Evolutionary conservation across 768 basidiomycete species (phyloP).

Genomic region (Lactarius hatsudake): DNA sequence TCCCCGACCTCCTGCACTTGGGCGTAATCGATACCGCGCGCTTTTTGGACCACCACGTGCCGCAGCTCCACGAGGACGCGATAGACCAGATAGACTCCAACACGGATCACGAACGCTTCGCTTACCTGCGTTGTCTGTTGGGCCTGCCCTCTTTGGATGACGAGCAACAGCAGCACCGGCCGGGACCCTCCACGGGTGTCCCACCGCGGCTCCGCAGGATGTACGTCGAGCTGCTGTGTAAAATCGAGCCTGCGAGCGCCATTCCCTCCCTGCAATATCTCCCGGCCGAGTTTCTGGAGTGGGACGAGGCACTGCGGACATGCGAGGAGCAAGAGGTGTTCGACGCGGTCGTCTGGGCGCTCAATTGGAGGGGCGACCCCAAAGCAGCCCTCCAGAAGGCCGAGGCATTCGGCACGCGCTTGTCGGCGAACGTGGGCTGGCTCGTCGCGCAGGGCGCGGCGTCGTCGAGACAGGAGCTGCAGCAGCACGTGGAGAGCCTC

Average conservation of each 20-base stretch:
- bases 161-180: conserved; percentile 44
- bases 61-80: conserved; percentile 63
- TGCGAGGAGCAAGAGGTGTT: conserved; percentile 68
- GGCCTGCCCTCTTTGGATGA: conserved; percentile 42
- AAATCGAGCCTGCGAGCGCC: conserved; percentile 60
- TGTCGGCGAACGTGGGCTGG: conserved; percentile 47
- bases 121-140: conserved; percentile 76
- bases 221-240: conserved; percentile 74
- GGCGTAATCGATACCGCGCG: conserved; percentile 66
- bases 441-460: conserved; percentile 31
- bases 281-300: conserved; percentile 53
- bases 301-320: conserved; percentile 50
- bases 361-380: conserved; percentile 61
- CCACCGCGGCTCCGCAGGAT: conserved; percentile 49
- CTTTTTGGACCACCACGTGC: conserved; percentile 67
- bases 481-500: conserved; percentile 45
- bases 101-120: conserved; percentile 55
- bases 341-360: conserved; percentile 81
- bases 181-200: conserved; percentile 44
- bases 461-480: conserved; percentile 31
- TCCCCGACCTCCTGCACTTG: conserved; percentile 61
- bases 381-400: conserved; percentile 65
- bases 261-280: conserved; percentile 59
- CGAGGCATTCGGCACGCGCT: conserved; percentile 51
- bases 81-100: conserved; percentile 47